Evolutionary conservation across 768 basidiomycete species (phyloP).

Genomic region (Kwoniella pini): DNA sequence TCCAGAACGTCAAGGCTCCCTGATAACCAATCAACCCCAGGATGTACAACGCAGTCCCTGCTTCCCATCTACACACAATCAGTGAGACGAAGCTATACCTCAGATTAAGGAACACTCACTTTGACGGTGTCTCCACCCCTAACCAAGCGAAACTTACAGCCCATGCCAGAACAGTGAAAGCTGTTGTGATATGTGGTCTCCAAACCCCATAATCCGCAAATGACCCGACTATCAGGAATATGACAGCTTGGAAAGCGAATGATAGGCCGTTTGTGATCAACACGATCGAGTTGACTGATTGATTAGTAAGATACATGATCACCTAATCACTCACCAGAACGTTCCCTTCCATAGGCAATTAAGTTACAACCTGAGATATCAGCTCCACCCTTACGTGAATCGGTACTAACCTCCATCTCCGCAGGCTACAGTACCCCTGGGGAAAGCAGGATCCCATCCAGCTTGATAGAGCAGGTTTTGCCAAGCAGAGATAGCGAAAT

Average conservation of each 20-base stretch:
- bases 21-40: conserved; percentile 70
- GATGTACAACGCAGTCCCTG: conserved; percentile 39
- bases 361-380: conserved; percentile 35
- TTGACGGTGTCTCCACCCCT: conserved; percentile 58
- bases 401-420: conserved; percentile 31
- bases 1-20: conserved; percentile 77
- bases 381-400: neutral
- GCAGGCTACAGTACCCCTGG: conserved; percentile 36
- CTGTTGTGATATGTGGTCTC: conserved; percentile 77
- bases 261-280: conserved; percentile 76
- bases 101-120: conserved; percentile 58
- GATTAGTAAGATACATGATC: neutral
- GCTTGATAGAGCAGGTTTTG: conserved; percentile 45
- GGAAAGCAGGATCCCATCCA: conserved; percentile 47
- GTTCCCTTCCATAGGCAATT: conserved; percentile 34
- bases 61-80: conserved; percentile 38
- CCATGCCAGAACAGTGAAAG: conserved; percentile 68
- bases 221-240: conserved; percentile 68
- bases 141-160: conserved; percentile 77
- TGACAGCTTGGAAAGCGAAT: conserved; percentile 71
- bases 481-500: conserved; percentile 49
- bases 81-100: neutral
- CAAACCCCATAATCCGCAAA: conserved; percentile 82
- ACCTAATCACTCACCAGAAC: conserved; percentile 27
- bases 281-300: conserved; percentile 66